phyloP scores from a whole-genome alignment of 2,329 filamentous ascomycete genomes.

The Neodidymelliopsis sp. region DNA sequence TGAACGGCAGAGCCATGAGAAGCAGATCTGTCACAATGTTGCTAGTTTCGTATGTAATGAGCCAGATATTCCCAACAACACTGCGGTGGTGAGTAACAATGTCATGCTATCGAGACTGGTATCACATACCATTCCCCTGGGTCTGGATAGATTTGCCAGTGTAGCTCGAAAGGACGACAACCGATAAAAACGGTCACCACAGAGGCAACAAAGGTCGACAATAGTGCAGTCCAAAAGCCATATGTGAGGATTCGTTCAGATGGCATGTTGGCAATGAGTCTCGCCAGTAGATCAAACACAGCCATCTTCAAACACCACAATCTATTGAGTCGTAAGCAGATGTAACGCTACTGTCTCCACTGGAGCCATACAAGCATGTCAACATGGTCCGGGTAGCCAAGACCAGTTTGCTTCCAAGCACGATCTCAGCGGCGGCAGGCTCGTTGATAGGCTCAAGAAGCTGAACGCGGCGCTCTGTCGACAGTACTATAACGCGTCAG shows the following conservation, averaged over 20 bases:
- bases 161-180: slow-evolving; percentile 20
- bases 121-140: slow-evolving; percentile 25
- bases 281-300: slow-evolving; percentile 24
- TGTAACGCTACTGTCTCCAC: background rate
- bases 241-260: slow-evolving; percentile 23
- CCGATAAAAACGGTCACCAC: slow-evolving; percentile 20
- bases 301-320: slow-evolving; percentile 29
- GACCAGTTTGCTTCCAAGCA: slow-evolving; percentile 25
- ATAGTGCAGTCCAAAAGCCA: slow-evolving; percentile 13
- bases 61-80: slow-evolving; percentile 29
- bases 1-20: slow-evolving; percentile 25
- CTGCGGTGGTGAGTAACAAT: slow-evolving; percentile 9
- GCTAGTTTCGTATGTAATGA: slow-evolving; percentile 28
- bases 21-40: slow-evolving; percentile 28
- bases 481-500: slow-evolving; percentile 14
- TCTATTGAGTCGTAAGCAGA: slow-evolving; percentile 4
- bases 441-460: slow-evolving; percentile 14
- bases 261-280: slow-evolving; percentile 26
- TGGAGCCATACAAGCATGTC: slow-evolving; percentile 21
- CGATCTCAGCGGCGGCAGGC: background rate
- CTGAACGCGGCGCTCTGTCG: slow-evolving; percentile 9
- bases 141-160: slow-evolving; percentile 28
- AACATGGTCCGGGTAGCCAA: slow-evolving; percentile 25
- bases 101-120: background rate
- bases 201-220: slow-evolving; percentile 24